phyloP scores from a whole-genome alignment of 495 filamentous ascomycete species.

The Rhizodiscina lignyota region DNA sequence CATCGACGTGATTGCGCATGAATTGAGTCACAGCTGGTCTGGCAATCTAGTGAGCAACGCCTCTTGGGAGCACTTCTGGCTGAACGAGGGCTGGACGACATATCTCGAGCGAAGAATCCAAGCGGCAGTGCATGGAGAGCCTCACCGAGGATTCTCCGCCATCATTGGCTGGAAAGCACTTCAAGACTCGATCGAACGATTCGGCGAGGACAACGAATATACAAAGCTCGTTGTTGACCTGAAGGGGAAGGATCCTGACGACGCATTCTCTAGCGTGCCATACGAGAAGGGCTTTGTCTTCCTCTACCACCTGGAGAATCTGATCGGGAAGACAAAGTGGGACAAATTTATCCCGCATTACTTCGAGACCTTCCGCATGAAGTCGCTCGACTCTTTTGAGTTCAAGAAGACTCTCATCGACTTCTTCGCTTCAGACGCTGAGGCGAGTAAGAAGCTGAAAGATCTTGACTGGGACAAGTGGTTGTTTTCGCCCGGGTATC shows the following conservation, averaged over 20 bases:
- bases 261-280: constrained; percentile 79
- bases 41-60: constrained; percentile 83
- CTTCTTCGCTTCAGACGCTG: constrained; percentile 59
- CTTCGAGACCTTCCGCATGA: constrained; percentile 62
- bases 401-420: constrained; percentile 75
- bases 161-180: constrained; percentile 66
- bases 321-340: constrained; percentile 73
- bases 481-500: constrained; percentile 73
- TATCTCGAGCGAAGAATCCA: constrained; percentile 76
- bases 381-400: constrained; percentile 79
- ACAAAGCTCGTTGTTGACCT: constrained; percentile 79
- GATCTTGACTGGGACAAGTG: constrained; percentile 74
- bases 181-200: constrained; percentile 56
- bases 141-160: constrained; percentile 79
- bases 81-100: constrained; percentile 92
- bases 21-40: constrained; percentile 81
- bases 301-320: constrained; percentile 68
- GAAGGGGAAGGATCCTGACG: constrained; percentile 83
- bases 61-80: constrained; percentile 95
- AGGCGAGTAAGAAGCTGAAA: constrained; percentile 47
- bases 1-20: constrained; percentile 91
- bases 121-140: constrained; percentile 54
- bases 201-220: constrained; percentile 72
- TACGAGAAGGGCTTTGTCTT: constrained; percentile 68
- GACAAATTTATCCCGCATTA: constrained; percentile 92